Conservation (phyloP, 2,329 filamentous ascomycete genomes). For the Sporothrix pseudoabietina region DNA sequence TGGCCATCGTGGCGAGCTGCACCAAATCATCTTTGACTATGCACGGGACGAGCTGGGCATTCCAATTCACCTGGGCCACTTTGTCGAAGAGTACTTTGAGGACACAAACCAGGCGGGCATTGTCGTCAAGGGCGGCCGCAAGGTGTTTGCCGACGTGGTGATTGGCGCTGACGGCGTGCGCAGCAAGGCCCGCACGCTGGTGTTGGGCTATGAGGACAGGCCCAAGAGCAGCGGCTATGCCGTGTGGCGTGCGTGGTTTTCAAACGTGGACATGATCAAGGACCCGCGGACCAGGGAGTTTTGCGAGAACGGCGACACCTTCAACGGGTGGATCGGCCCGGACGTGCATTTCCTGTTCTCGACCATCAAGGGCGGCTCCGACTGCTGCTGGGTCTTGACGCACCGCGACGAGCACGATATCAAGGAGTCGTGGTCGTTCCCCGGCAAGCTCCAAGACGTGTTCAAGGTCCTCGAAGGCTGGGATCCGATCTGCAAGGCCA, state of each 20-base stretch:
- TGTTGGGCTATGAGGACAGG: constrained; percentile 55
- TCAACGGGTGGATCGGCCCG: constrained; percentile 61
- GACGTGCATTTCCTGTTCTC: constrained; percentile 61
- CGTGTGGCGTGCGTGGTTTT: constrained; percentile 57
- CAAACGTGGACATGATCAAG: constrained; percentile 54
- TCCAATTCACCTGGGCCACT: constrained; percentile 56
- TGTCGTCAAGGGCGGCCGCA: constrained; percentile 30
- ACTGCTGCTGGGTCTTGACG: constrained; percentile 62
- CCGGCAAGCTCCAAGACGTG: constrained; percentile 56
- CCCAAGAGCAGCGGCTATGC: constrained; percentile 56
- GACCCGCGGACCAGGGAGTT: constrained; percentile 57
- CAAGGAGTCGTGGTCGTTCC: constrained; percentile 58
- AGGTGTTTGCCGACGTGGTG: constrained; percentile 50
- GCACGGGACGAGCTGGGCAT: constrained; percentile 57
- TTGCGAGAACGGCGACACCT: constrained; percentile 59
- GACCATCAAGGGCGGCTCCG: constrained; percentile 57
- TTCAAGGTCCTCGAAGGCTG: constrained; percentile 54
- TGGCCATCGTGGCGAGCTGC: constrained; percentile 62
- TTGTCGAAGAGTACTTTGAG: constrained; percentile 58
- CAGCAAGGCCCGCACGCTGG: constrained; percentile 54
- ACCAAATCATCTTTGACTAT: constrained; percentile 61
- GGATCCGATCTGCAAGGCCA: constrained; percentile 52
- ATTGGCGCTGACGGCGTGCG: constrained; percentile 59
- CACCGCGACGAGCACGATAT: constrained; percentile 58
- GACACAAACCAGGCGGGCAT: constrained; percentile 55